phyloP scores from a whole-genome alignment of 106 monocot genomes.

The Dendrobium chrysotoxum region DNA sequence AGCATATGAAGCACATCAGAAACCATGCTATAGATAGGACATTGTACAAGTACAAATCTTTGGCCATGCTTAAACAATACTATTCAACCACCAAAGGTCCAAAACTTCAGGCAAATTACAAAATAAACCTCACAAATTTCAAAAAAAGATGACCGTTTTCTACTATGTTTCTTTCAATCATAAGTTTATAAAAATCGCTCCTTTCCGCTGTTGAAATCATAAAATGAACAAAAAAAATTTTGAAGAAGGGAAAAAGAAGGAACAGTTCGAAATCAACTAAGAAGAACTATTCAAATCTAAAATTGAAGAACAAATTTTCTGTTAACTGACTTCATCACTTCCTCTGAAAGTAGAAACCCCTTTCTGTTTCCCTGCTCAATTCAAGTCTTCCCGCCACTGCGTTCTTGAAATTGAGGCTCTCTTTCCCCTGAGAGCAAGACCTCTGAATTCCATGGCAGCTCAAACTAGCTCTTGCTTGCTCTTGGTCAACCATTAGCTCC shows the following conservation, averaged over 20 bases:
- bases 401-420: conserved; percentile 30
- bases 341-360: background rate
- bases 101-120: too few species aligned
- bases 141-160: background rate
- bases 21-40: too few species aligned
- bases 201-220: background rate
- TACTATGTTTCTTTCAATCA: background rate
- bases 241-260: too few species aligned
- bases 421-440: conserved; percentile 9
- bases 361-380: background rate
- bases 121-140: too few species aligned
- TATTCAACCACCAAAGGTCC: too few species aligned
- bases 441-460: conserved; percentile 27
- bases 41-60: too few species aligned
- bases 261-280: background rate
- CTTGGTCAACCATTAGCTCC: conserved; percentile 5
- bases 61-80: too few species aligned
- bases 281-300: background rate
- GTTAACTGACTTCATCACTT: background rate
- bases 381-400: conserved; percentile 28
- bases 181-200: background rate
- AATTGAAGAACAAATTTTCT: background rate
- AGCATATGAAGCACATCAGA: too few species aligned
- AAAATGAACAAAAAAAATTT: too few species aligned
- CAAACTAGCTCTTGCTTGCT: conserved; percentile 36